Conservation (phyloP, 2,329 filamentous ascomycete species). For the Epichloe festucae region DNA sequence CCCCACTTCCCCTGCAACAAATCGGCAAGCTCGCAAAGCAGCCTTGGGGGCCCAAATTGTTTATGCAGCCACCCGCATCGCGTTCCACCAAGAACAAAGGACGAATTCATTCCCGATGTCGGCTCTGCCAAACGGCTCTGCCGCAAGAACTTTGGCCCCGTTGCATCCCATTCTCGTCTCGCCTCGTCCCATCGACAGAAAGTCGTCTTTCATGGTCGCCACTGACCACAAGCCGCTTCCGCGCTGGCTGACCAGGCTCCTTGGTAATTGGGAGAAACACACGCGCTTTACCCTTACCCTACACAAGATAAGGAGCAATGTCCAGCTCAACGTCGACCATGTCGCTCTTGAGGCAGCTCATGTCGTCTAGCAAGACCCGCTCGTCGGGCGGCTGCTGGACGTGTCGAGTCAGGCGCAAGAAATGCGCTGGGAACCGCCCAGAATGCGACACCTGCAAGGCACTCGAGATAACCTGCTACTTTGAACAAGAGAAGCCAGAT, state of each 20-base stretch:
- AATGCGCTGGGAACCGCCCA: conserved; percentile 43
- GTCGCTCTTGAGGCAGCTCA: conserved; percentile 11
- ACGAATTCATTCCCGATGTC: not conserved
- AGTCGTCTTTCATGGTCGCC: too few species aligned
- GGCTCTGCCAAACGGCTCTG: too few species aligned
- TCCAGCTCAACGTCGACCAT: conserved; percentile 6
- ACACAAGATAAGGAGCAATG: not conserved
- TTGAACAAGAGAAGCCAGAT: conserved; percentile 36
- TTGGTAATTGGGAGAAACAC: too few species aligned
- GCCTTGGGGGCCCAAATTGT: not conserved
- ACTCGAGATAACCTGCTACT: conserved; percentile 45
- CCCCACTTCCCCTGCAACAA: too few species aligned
- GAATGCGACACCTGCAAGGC: conserved; percentile 36
- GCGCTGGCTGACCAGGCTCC: too few species aligned
- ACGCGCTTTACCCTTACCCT: too few species aligned
- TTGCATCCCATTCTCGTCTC: not conserved
- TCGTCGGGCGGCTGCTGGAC: conserved; percentile 45
- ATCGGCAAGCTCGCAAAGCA: not conserved
- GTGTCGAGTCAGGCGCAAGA: conserved; percentile 47
- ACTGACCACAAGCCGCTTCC: too few species aligned
- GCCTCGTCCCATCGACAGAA: not conserved
- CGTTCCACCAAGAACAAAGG: too few species aligned
- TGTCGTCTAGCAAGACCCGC: conserved; percentile 17
- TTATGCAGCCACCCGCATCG: too few species aligned
- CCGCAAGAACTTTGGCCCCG: too few species aligned